phyloP scores from a whole-genome alignment of 2,329 filamentous ascomycete genomes.

The Dactylellina haptotyla region DNA sequence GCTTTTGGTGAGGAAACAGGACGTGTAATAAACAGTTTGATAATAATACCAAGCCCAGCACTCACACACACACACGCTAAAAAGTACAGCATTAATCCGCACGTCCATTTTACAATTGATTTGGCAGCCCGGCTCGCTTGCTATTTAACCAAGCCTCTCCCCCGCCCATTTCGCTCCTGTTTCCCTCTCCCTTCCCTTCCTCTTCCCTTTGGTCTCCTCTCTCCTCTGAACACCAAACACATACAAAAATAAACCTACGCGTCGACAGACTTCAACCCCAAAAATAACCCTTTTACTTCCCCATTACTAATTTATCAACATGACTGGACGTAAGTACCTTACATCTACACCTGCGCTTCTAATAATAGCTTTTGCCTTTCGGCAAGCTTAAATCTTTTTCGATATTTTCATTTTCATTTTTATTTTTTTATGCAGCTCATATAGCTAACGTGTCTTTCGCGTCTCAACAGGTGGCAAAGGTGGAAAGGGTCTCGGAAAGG shows the following conservation, averaged over 20 bases:
- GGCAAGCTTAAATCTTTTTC: too few relatives aligned
- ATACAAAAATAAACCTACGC: constrained; percentile 21
- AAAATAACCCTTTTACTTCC: constrained; percentile 34
- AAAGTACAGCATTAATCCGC: background rate
- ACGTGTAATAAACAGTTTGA: constrained; percentile 20
- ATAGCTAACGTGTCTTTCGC: constrained; percentile 63
- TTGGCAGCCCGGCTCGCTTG: constrained; percentile 47
- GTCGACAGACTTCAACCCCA: constrained; percentile 20
- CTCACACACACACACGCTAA: background rate
- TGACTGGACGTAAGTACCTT: constrained; percentile 51
- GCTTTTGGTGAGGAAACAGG: constrained; percentile 47
- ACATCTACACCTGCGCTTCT: background rate
- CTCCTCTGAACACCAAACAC: constrained; percentile 13
- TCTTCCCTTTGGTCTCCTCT: constrained; percentile 16
- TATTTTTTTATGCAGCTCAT: background rate
- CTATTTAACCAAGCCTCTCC: constrained; percentile 43
- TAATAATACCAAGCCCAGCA: background rate
- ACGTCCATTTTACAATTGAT: constrained; percentile 38
- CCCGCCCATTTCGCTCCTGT: constrained; percentile 28
- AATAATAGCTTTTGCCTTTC: background rate
- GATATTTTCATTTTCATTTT: too few relatives aligned
- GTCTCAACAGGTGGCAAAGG: constrained; percentile 83
- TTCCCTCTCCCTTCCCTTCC: background rate
- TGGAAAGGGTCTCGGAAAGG: constrained; percentile 97
- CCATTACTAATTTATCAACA: constrained; percentile 38